These are phyloP conservation scores for Paspalum notatum DNA, from an alignment of 176 grass and related monocot genomes.

Conservation along the genomic window DNA sequence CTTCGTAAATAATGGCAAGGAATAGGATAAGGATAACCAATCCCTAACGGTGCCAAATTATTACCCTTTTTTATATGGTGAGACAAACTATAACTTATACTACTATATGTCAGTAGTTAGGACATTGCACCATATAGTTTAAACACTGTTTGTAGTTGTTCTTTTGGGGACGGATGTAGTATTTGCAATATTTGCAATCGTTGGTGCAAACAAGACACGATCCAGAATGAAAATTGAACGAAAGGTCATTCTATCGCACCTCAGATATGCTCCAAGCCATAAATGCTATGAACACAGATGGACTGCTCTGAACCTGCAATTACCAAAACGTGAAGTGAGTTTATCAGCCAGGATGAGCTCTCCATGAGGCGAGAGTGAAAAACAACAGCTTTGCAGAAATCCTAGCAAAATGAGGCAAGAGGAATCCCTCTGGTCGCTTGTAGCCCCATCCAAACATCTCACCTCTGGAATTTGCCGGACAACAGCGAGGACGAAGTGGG, in stretches of 20 bases:
- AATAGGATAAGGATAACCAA: background rate
- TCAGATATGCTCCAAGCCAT: slow-evolving; percentile 86
- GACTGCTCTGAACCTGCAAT: slow-evolving; percentile 73
- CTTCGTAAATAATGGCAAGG: background rate
- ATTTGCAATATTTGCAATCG: background rate
- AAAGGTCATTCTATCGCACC: slow-evolving; percentile 24
- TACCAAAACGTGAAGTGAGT: slow-evolving; percentile 38
- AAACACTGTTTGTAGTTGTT: background rate
- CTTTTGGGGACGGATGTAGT: no score
- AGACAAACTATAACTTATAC: background rate
- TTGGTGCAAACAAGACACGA: background rate
- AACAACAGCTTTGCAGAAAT: background rate
- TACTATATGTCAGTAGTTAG: background rate
- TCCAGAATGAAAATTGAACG: background rate
- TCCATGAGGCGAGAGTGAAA: slow-evolving; percentile 11
- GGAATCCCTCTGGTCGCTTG: background rate
- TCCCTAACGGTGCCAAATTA: background rate
- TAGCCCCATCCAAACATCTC: slow-evolving; percentile 7
- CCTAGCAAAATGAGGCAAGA: background rate
- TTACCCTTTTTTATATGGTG: background rate
- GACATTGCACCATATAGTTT: background rate
- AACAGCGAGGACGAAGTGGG: slow-evolving; percentile 83
- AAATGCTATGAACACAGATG: slow-evolving; percentile 86
- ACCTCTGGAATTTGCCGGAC: slow-evolving; percentile 79
- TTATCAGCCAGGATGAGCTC: background rate